Conservation (phyloP, 495 filamentous ascomycete species). For the Penicillium longicatenatum region DNA sequence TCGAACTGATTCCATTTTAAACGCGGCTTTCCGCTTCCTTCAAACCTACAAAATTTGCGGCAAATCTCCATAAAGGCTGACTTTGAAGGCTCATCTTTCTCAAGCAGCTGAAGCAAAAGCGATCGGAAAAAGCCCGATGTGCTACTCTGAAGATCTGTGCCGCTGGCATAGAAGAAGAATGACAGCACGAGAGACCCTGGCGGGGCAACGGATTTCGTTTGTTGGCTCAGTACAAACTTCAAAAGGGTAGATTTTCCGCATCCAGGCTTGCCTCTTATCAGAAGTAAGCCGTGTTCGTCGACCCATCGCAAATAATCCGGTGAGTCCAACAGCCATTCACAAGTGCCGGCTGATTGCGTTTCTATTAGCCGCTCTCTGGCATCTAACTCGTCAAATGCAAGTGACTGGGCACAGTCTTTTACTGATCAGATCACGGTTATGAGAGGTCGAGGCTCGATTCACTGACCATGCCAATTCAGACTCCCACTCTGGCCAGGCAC, state of each 20-base stretch:
- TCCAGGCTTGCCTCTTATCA: background rate
- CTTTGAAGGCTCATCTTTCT: background rate
- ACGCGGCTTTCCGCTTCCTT: background rate
- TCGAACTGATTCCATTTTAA: background rate
- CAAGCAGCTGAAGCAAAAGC: background rate
- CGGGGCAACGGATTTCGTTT: background rate
- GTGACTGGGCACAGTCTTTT: conserved; percentile 1
- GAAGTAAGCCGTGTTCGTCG: background rate
- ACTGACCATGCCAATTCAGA: too few species aligned
- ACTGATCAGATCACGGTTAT: background rate
- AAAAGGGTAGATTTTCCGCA: background rate
- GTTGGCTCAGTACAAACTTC: background rate
- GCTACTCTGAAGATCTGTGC: background rate
- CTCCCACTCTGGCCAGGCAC: too few species aligned
- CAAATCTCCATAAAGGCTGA: background rate
- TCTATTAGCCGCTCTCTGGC: background rate
- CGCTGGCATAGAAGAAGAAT: background rate
- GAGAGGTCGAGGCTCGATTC: too few species aligned
- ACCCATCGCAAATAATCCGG: background rate
- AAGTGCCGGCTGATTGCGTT: background rate
- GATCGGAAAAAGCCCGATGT: background rate
- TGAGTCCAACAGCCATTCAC: background rate
- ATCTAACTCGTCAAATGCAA: background rate
- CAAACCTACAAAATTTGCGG: background rate
- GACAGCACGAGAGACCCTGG: background rate